These are phyloP conservation scores for Emergomyces orientalis DNA, from an alignment of 2,329 filamentous ascomycete genomes.

Conservation along the genomic window DNA sequence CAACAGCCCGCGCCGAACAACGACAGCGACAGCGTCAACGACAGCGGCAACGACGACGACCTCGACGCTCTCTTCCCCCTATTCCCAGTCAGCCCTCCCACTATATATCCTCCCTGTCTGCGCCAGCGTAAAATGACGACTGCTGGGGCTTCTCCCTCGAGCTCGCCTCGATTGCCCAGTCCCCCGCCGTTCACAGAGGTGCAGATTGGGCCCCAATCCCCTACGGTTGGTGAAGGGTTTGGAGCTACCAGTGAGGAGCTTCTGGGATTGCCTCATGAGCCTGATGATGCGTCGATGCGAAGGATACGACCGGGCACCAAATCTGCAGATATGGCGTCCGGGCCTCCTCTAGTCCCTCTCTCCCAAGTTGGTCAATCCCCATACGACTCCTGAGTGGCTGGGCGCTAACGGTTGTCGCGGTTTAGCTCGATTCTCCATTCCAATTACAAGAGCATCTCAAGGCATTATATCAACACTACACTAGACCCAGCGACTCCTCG, in stretches of 20 bases:
- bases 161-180: constrained; percentile 85
- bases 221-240: constrained; percentile 52
- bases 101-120: neutral
- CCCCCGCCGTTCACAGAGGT: constrained; percentile 92
- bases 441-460: constrained; percentile 96
- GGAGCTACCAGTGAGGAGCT: constrained; percentile 47
- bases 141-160: constrained; percentile 47
- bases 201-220: constrained; percentile 74
- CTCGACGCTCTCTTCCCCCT: neutral
- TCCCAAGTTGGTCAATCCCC: constrained; percentile 53
- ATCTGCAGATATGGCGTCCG: constrained; percentile 84
- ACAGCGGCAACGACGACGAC: neutral
- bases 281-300: constrained; percentile 65
- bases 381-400: neutral
- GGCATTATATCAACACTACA: constrained; percentile 77
- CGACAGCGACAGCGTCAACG: neutral
- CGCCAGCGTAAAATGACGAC: constrained; percentile 33
- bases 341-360: constrained; percentile 77
- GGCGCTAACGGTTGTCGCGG: constrained; percentile 11
- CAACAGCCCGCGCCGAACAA: neutral
- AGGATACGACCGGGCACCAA: constrained; percentile 89
- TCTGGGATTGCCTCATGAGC: constrained; percentile 47
- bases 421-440: constrained; percentile 88
- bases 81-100: neutral
- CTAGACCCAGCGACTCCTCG: constrained; percentile 49